Base-by-base conservation (phyloP, 2,329 filamentous ascomycete species). In the Ophiostoma angusticollis region DNA sequence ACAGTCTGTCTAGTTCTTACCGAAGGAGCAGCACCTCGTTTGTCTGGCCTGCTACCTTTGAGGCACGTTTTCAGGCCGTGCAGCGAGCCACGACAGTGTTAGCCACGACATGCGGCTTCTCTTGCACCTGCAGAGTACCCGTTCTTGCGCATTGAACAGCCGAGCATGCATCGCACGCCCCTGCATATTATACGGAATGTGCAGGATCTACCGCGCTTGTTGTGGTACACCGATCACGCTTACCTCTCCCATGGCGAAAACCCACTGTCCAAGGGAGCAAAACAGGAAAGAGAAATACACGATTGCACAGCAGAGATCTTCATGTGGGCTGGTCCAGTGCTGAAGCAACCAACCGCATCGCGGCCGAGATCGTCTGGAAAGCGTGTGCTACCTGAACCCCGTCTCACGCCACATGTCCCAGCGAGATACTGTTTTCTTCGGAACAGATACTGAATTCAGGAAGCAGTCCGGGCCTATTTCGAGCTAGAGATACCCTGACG, bases 121-220 rank as follows among this genome's bases (percentile, higher is more conserved):
- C 9, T 9, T 13, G 9, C 28, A 30, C 28, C 23, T 24, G 23
- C 23, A 24, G 6, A 11, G 7, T 6, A 24, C 11, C 23, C 6
- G 23, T 11, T 11, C 23, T 24, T 11, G 23, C 23, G 23, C 23
- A 11, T 11, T 24, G 23, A 24, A 11, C 39, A 43, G 29, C 37
- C 41, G 41, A 43, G 33, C 25, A 9, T 43, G 41, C 41, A 43
- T 43, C 19, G 11, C 9, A 9, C 39, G 36, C 41, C 41, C 28
- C 29, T 36, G 11, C 16, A 5, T 16, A 4, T 25, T 18, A 16
- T 13, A 19, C 19, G 8, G 16, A 5, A 17, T 16, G 36, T 36
- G 41, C 41, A 43, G 37, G 37, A 43, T 43, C 41, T 39, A 19
- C 9, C 27, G n/a, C 18, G 17, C 18, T 16, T n/a, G 2, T 8